Conservation (phyloP, 1,139 yeast genomes). For the Geotrichum phurueaensis region DNA sequence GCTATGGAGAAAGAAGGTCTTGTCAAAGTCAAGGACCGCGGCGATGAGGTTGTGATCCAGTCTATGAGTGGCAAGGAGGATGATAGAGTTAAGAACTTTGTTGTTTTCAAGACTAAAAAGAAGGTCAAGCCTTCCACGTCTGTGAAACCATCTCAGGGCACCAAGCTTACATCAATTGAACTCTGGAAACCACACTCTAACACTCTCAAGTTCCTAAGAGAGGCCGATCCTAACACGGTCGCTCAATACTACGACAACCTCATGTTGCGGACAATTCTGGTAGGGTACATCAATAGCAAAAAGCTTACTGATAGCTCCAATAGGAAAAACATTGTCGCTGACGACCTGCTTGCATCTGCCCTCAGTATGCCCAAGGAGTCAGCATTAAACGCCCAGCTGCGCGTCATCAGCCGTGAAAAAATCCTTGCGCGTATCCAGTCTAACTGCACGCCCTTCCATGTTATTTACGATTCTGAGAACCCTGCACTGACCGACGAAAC, state of each 20-base stretch:
- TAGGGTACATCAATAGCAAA: conserved; percentile 50
- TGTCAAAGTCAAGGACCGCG: conserved; percentile 65
- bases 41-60: conserved; percentile 61
- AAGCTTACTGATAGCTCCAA: conserved; percentile 47
- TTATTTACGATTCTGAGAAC: conserved; percentile 46
- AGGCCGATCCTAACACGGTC: conserved; percentile 36
- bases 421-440: conserved; percentile 46
- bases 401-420: conserved; percentile 43
- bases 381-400: conserved; percentile 8
- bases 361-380: conserved; percentile 24
- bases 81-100: conserved; percentile 52
- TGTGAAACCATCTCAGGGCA: neutral
- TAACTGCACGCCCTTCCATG: conserved; percentile 54
- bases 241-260: conserved; percentile 43
- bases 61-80: conserved; percentile 47
- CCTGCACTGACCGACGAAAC: conserved; percentile 25
- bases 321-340: conserved; percentile 48
- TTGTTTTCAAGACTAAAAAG: conserved; percentile 50
- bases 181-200: conserved; percentile 29
- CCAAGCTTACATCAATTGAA: conserved; percentile 23
- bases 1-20: conserved; percentile 74
- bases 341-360: conserved; percentile 41
- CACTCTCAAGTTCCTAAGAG: conserved; percentile 42
- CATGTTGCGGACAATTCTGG: conserved; percentile 50
- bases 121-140: conserved; percentile 18